Conservation (phyloP, 495 filamentous ascomycete species). For the Baudoinia panamericana region DNA sequence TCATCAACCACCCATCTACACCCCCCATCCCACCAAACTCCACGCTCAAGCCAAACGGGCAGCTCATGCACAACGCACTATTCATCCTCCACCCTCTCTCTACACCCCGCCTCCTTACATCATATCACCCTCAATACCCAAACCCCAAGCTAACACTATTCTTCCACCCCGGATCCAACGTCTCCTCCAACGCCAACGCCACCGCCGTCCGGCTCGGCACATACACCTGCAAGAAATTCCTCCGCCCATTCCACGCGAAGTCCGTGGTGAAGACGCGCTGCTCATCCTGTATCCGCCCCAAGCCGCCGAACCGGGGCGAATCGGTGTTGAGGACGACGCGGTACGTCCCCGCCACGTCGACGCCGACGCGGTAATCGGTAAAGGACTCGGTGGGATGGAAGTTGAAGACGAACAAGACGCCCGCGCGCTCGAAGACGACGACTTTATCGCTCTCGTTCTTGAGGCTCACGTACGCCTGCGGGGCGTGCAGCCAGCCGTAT, state of each 20-base stretch:
- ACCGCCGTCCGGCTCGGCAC: slow-evolving; percentile 73
- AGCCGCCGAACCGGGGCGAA: slow-evolving; percentile 62
- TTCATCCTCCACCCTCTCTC: too few species aligned
- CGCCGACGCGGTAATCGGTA: slow-evolving; percentile 81
- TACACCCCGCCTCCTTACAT: too few species aligned
- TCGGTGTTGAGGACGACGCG: slow-evolving; percentile 78
- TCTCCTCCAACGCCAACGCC: slow-evolving; percentile 28
- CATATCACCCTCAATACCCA: too few species aligned
- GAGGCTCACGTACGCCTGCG: slow-evolving; percentile 81
- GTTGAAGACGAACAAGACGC: slow-evolving; percentile 89
- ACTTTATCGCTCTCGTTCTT: slow-evolving; percentile 95
- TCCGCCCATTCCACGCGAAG: slow-evolving; percentile 73
- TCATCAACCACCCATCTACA: too few species aligned
- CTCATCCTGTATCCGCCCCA: slow-evolving; percentile 60
- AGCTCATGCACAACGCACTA: too few species aligned
- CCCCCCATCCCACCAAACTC: too few species aligned
- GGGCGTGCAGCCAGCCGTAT: slow-evolving; percentile 81
- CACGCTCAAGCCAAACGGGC: too few species aligned
- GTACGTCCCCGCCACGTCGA: slow-evolving; percentile 76
- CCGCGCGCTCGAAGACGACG: slow-evolving; percentile 86
- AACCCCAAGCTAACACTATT: slow-evolving; percentile 5
- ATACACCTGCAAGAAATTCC: slow-evolving; percentile 87
- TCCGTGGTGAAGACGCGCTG: slow-evolving; percentile 83
- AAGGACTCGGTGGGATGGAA: slow-evolving; percentile 82
- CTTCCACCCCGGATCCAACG: slow-evolving; percentile 13